Evolutionary conservation across 331 rosid species (phyloP).

Genomic region (Rosa hybrid): DNA sequence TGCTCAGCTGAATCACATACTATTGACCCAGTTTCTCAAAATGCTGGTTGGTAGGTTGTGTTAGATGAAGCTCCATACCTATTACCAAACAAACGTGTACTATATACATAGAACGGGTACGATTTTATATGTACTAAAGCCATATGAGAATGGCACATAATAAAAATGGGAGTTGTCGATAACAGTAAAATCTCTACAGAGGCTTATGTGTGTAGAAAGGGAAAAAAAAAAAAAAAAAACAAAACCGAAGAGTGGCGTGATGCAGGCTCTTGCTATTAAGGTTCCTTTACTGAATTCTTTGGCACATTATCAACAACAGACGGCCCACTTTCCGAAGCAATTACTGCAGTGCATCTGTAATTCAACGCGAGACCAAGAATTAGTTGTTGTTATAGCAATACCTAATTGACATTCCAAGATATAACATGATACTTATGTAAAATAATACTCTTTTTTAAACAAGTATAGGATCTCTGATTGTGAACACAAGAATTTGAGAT

Average conservation of each 20-base stretch:
- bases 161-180: not conserved
- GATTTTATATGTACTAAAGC: not conserved
- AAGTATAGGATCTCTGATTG: not conserved
- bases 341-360: constrained; percentile 74
- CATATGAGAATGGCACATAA: not conserved
- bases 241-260: too few relatives aligned
- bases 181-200: not conserved
- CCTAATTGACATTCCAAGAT: constrained; percentile 6
- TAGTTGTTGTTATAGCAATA: not conserved
- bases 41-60: constrained; percentile 3
- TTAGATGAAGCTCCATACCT: too few relatives aligned
- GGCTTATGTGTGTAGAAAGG: not conserved
- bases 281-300: constrained; percentile 48
- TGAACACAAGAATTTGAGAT: not conserved
- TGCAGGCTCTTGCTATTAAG: constrained; percentile 18
- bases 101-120: not conserved
- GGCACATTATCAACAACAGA: constrained; percentile 59
- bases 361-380: not conserved
- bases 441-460: not conserved
- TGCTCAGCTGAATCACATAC: not conserved
- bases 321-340: constrained; percentile 62
- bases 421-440: not conserved
- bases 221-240: not conserved
- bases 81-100: not conserved
- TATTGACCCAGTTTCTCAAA: not conserved